Base-by-base conservation (phyloP, 2,329 filamentous ascomycete genomes). In the Sclerotinia glacialis region DNA sequence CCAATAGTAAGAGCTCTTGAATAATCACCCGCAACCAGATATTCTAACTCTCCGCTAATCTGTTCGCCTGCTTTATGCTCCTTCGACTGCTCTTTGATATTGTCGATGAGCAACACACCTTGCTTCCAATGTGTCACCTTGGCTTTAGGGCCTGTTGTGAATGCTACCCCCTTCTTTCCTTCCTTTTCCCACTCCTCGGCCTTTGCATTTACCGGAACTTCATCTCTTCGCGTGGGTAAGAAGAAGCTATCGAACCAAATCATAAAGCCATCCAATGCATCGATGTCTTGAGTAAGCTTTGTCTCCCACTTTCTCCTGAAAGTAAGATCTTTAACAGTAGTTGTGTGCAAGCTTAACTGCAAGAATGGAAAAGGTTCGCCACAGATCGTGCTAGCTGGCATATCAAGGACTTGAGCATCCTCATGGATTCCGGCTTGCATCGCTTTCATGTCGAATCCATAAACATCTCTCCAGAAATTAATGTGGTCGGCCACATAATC, bases 231-330 rank as follows among this genome's bases (percentile, higher is more conserved):
- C 0, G 85, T 84, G 12, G 88, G 86, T 71, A 90, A 85, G 79
- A 97, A 97, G 81, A 95, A 95, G 31, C 90, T 94, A 77, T 98
- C 94, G 76, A 97, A 97, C 92, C 93, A 97, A 72, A 97, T 85
- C 18, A 92, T 83, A 77, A 93, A 96, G 5, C 92, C 94, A 75
- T 97, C 92, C n/a, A 97, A 80, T 1, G 82, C 80, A 68, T 90
- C 86, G 65, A 89, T 81, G 68, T 89, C 85, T 54, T 83, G 79
- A 1, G 81, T 83, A 7, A 95, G 75, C 21, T 80, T 83, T 12
- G 87, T 83, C 65, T 83, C 76, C 80, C 92, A 96, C 4, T 84
- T 79, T 11, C 87, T 85, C 56, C 85, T 85, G 79, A 97, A 97
- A 21, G 86, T 84, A 23, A 97, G 82, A 72, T 97, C 92, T 47